Evolutionary conservation across 2,329 filamentous ascomycete genomes (phyloP).

Genomic region (Apiospora rasikravindrae): DNA sequence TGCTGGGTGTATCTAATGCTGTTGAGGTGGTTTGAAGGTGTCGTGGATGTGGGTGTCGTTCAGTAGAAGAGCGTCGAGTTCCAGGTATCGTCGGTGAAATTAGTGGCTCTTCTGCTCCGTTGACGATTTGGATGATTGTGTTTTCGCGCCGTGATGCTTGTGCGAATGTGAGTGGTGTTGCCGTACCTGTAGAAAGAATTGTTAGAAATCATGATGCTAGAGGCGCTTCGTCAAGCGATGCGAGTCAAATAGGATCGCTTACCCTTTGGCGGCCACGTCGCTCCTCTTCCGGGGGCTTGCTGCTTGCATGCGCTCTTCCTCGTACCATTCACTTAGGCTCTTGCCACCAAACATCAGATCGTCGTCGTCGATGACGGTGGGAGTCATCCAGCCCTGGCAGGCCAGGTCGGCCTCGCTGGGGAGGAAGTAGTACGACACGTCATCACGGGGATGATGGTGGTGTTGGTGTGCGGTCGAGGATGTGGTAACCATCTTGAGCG

Average conservation of each 20-base stretch:
- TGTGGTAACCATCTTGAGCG: conserved; percentile 41
- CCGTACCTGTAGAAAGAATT: conserved; percentile 27
- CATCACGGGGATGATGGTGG: conserved; percentile 29
- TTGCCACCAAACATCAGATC: conserved; percentile 67
- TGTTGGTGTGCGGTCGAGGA: conserved; percentile 29
- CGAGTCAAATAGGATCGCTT: conserved; percentile 22
- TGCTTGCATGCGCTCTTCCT: conserved; percentile 58
- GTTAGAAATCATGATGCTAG: conserved; percentile 22
- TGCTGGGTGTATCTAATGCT: conserved; percentile 11
- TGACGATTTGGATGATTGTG: conserved; percentile 24
- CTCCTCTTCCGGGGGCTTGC: conserved; percentile 49
- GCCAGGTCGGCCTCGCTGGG: conserved; percentile 32
- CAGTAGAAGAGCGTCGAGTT: conserved; percentile 20
- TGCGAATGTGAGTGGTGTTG: conserved; percentile 32
- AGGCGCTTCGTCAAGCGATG: background rate
- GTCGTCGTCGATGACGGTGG: conserved; percentile 64
- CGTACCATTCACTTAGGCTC: conserved; percentile 63
- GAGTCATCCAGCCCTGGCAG: conserved; percentile 53
- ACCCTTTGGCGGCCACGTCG: conserved; percentile 47
- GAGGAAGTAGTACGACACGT: conserved; percentile 37
- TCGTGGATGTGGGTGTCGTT: conserved; percentile 19
- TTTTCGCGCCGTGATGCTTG: conserved; percentile 30
- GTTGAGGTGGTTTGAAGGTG: background rate
- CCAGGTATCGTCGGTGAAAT: background rate
- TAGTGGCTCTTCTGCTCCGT: conserved; percentile 35